A percentile compares a stretch with the other conserved stretches of the same genome.
Evolutionary conservation across 1,284 basidiomycete species (phyloP).

Genomic region (Mycosarcoma maydis): DNA sequence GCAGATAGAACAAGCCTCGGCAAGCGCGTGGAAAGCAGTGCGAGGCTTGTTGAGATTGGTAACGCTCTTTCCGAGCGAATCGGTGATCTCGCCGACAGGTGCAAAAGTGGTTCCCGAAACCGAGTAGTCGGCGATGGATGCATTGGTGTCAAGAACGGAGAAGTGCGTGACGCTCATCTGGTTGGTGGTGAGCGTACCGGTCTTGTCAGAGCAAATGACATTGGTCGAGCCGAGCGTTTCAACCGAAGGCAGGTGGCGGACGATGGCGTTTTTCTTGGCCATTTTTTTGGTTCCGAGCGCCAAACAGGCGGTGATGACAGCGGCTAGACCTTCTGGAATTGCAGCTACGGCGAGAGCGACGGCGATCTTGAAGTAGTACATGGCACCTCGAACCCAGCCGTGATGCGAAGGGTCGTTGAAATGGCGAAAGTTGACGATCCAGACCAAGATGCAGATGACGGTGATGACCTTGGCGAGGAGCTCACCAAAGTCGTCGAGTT

Average conservation of each 20-base stretch:
- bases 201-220: constrained; percentile 67
- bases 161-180: constrained; percentile 65
- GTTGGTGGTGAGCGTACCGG: constrained; percentile 66
- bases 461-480: constrained; percentile 64
- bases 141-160: constrained; percentile 25
- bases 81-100: constrained; percentile 53
- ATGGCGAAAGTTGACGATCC: constrained; percentile 66
- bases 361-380: constrained; percentile 67
- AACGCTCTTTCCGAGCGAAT: constrained; percentile 37
- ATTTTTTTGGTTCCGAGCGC: constrained; percentile 67
- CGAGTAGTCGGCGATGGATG: constrained; percentile 43
- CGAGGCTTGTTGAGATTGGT: constrained; percentile 50
- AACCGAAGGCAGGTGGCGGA: constrained; percentile 63
- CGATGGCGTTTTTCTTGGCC: constrained; percentile 66
- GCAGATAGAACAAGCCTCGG: constrained; percentile 62
- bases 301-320: constrained; percentile 66
- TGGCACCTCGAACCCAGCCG: constrained; percentile 62
- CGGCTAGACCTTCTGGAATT: constrained; percentile 65
- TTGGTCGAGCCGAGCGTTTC: constrained; percentile 66
- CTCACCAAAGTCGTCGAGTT: constrained; percentile 66
- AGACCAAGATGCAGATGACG: constrained; percentile 66
- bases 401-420: constrained; percentile 65
- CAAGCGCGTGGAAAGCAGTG: constrained; percentile 60
- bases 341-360: constrained; percentile 66
- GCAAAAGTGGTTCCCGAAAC: constrained; percentile 62